Evolutionary conservation across 192 early-diverging fungal species (phyloP).

Genomic region (Thamnidium elegans): DNA sequence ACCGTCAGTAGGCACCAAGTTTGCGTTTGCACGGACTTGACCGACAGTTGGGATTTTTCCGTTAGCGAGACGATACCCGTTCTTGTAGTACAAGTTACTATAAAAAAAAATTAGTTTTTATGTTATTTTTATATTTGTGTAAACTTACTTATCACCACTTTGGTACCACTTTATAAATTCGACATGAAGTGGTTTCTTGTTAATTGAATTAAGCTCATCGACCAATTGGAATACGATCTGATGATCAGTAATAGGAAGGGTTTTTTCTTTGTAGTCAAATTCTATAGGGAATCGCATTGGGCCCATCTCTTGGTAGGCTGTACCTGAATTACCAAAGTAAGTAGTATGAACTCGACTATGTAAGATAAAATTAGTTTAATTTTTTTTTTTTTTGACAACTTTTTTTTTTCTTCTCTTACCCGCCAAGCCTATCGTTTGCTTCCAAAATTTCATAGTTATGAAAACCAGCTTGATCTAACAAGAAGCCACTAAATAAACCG

Average conservation of each 20-base stretch:
- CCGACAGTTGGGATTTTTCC: constrained; percentile 16
- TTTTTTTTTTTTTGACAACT: background rate
- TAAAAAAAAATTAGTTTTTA: too few relatives aligned
- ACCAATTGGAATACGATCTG: constrained; percentile 30
- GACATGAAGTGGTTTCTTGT: constrained; percentile 9
- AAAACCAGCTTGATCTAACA: constrained; percentile 29
- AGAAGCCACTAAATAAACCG: constrained; percentile 26
- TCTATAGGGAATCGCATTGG: constrained; percentile 25
- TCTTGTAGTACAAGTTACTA: constrained; percentile 14
- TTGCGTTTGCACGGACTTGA: constrained; percentile 2
- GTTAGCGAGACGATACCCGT: constrained; percentile 22
- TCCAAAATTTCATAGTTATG: constrained; percentile 30
- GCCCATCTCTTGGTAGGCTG: constrained; percentile 26
- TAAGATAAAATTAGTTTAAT: background rate
- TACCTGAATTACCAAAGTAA: constrained; percentile 28
- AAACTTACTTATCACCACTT: constrained; percentile 21
- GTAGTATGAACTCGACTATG: constrained; percentile 26
- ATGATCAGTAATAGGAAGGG: constrained; percentile 25
- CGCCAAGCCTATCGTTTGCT: constrained; percentile 28
- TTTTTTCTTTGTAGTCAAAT: constrained; percentile 6
- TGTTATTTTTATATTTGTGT: too few relatives aligned
- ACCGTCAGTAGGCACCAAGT: background rate
- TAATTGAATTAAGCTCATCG: constrained; percentile 20
- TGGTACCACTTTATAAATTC: constrained; percentile 20
- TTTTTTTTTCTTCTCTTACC: constrained; percentile 1